These are phyloP conservation scores for Boeremia lycopersici DNA, from an alignment of 2,329 filamentous ascomycete species.

Conservation along the genomic window DNA sequence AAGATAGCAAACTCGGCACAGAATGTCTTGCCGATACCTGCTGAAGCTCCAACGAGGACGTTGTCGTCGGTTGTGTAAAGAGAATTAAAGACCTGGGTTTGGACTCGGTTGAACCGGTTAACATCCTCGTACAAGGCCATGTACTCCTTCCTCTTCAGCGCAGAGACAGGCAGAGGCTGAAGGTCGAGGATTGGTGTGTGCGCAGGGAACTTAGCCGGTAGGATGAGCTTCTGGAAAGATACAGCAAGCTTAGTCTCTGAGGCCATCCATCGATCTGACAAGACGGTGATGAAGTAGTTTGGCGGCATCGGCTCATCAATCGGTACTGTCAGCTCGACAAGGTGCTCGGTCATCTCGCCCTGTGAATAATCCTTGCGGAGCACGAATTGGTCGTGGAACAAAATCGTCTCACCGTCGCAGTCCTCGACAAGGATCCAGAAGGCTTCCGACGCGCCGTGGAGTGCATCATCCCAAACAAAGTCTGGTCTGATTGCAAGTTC, in stretches of 20 bases:
- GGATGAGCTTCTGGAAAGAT: slow-evolving; percentile 90
- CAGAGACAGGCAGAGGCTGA: slow-evolving; percentile 86
- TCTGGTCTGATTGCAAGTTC: slow-evolving; percentile 92
- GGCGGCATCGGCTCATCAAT: slow-evolving; percentile 98
- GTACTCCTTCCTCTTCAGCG: slow-evolving; percentile 85
- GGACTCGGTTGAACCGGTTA: slow-evolving; percentile 93
- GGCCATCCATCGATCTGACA: slow-evolving; percentile 98
- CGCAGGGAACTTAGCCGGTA: slow-evolving; percentile 93
- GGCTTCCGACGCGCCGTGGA: slow-evolving; percentile 87
- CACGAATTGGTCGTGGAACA: slow-evolving; percentile 94
- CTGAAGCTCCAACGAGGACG: slow-evolving; percentile 89
- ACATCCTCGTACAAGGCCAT: slow-evolving; percentile 80
- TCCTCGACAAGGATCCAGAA: slow-evolving; percentile 99
- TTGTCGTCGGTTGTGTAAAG: slow-evolving; percentile 91
- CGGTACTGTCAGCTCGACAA: slow-evolving; percentile 94
- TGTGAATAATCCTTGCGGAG: slow-evolving; percentile 87
- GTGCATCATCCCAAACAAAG: slow-evolving; percentile 90
- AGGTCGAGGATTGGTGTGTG: slow-evolving; percentile 92
- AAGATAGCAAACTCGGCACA: slow-evolving; percentile 94
- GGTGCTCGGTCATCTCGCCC: slow-evolving; percentile 86
- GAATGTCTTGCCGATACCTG: slow-evolving; percentile 94
- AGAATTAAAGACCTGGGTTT: slow-evolving; percentile 96
- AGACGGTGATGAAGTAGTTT: slow-evolving; percentile 95
- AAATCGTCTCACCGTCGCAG: slow-evolving; percentile 92
- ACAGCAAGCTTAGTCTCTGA: slow-evolving; percentile 92